Conservation (phyloP, 331 rosid genomes). For the Prunus yedoensis region DNA sequence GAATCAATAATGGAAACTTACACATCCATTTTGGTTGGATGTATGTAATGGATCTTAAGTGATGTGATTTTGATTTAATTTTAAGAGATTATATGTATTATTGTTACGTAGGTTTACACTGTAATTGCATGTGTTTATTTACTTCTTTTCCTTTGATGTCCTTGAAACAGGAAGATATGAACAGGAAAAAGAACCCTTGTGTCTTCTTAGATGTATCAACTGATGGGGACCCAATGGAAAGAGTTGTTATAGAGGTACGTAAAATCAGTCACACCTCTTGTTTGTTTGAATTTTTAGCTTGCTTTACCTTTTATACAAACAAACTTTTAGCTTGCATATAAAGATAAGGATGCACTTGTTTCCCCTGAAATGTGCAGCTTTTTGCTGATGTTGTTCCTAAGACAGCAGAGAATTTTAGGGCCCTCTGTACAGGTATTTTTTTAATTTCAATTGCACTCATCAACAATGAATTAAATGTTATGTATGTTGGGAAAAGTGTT, state of each 20-base stretch:
- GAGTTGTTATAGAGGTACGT: constrained; percentile 70
- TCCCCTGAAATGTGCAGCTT: constrained; percentile 66
- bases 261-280: constrained; percentile 1
- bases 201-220: constrained; percentile 80
- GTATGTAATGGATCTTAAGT: no score
- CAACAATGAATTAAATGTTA: neutral
- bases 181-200: constrained; percentile 61
- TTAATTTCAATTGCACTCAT: neutral
- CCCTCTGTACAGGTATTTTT: constrained; percentile 85
- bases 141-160: neutral
- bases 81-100: constrained; percentile 30
- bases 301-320: neutral
- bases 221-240: constrained; percentile 64
- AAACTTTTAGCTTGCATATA: neutral
- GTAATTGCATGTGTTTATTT: neutral
- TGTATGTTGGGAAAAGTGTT: neutral
- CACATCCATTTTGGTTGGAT: no score
- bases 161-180: constrained; percentile 47
- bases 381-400: constrained; percentile 73
- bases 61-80: no score
- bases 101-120: neutral
- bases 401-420: constrained; percentile 89
- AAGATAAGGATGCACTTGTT: neutral
- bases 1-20: no score
- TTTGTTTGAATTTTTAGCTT: neutral